Conservation (phyloP, 192 early-diverging fungal genomes). For the Entrophospora sp. region DNA sequence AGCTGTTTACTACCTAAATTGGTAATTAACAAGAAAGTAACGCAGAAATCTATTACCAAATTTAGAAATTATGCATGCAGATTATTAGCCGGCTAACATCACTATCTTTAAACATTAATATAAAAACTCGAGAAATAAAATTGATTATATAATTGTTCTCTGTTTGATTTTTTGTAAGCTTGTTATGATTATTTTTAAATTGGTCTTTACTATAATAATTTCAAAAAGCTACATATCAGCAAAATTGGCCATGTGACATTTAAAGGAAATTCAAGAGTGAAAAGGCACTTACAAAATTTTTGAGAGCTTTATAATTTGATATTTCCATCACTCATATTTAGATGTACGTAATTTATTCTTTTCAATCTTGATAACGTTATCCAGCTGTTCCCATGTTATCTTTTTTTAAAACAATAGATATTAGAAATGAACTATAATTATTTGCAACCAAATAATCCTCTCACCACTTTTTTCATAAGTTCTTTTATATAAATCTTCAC, state of each 20-base stretch:
- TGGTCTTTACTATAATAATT: neutral
- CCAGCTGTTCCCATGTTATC: neutral
- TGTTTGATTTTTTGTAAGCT: neutral
- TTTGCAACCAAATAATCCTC: neutral
- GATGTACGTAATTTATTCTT: neutral
- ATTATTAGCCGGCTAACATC: no score
- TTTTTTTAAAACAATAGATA: neutral
- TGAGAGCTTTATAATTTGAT: neutral
- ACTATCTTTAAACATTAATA: neutral
- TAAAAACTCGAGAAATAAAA: neutral
- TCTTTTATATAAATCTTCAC: neutral
- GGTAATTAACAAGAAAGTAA: no score
- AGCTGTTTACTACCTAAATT: no score
- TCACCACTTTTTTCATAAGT: neutral
- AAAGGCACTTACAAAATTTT: neutral
- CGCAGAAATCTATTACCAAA: no score
- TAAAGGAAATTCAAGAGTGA: neutral
- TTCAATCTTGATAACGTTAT: neutral
- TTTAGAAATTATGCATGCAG: no score
- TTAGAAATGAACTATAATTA: neutral
- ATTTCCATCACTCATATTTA: neutral
- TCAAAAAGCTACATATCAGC: neutral
- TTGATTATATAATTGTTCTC: neutral
- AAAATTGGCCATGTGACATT: neutral
- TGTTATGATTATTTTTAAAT: neutral